Evolutionary conservation across 768 basidiomycete genomes (phyloP), one percentile per base, ranked within the genome.

Genomic region (Mycena haematopus): DNA sequence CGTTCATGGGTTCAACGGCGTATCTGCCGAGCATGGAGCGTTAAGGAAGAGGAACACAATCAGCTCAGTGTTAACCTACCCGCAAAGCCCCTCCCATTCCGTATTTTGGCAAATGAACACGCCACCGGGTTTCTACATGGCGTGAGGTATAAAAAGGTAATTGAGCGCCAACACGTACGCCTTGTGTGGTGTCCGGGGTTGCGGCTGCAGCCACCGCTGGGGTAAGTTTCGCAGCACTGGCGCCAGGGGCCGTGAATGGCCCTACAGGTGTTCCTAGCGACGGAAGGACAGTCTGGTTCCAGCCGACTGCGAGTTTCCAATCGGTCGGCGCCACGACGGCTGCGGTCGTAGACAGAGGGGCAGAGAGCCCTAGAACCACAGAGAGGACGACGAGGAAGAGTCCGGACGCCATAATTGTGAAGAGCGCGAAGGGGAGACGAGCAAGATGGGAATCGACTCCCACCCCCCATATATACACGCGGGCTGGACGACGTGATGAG

Each of bases 1-100:
- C 59, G 56, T 67, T 67, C 52, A 67, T 53, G 10, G 66, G 62
- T 52, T 61, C 38, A 1, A 67, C 66, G 51, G 66, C 58, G 49
- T 67, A 67, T 53, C 66, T 67, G 52, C 19, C 27, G 1, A 29
- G 15, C 9, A 17, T 21, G 11, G 44, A 22, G 11, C 3, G 40
- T 21, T 56, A 38, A 57, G 55, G 29, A 47, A 3, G 24, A 31
- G n/a, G 9, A 33, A 3, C 13, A 27, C 22, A 45, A 15, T 15
- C 17, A 35, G 27, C 21, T 13, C 24, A 47, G 38, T 10, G 15
- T 38, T 14, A 24, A 60, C 66, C 52, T 55, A 64, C 66, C 66
- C 66, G 58, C 66, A 67, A 3, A 45, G 13, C 25, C 62, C 62
- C 7, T 55, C n/a, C 66, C 66, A 67, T 17, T 52, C 27, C 24